phyloP scores from a whole-genome alignment of 2,329 filamentous ascomycete species.

The Fusarium subtropicale region DNA sequence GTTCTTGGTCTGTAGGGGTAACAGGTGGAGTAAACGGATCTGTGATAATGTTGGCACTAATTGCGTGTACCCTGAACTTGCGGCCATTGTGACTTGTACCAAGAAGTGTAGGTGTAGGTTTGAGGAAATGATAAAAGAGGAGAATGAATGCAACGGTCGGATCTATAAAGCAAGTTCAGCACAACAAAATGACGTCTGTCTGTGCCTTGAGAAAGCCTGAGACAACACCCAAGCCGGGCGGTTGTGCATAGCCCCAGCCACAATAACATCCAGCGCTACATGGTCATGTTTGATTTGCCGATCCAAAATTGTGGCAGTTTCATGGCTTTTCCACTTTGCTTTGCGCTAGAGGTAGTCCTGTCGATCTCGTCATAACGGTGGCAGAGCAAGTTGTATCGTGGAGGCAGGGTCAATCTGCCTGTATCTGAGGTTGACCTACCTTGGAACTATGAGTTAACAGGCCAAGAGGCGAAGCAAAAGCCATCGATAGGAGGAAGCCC shows the following conservation, averaged over 20 bases:
- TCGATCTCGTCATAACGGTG: neutral
- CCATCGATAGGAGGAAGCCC: neutral
- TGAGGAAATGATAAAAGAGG: neutral
- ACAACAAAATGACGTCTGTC: neutral
- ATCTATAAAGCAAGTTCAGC: neutral
- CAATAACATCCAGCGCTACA: neutral
- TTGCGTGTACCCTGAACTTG: neutral
- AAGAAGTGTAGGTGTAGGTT: neutral
- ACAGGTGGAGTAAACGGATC: neutral
- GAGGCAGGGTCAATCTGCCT: neutral
- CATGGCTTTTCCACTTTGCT: too few relatives aligned
- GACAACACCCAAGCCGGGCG: neutral
- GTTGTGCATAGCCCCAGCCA: neutral
- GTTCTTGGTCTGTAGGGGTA: neutral
- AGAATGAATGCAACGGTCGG: neutral
- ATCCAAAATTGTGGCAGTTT: too few relatives aligned
- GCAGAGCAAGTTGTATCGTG: neutral
- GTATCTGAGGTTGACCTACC: fast-evolving
- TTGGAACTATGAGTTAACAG: neutral
- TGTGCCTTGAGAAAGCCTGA: neutral
- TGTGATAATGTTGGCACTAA: neutral
- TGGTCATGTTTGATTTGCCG: neutral
- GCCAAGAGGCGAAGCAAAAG: neutral
- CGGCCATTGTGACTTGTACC: neutral
- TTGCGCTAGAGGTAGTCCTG: too few relatives aligned